Conservation (phyloP, 139 green algal genomes). For the Coelastrella sp. region DNA sequence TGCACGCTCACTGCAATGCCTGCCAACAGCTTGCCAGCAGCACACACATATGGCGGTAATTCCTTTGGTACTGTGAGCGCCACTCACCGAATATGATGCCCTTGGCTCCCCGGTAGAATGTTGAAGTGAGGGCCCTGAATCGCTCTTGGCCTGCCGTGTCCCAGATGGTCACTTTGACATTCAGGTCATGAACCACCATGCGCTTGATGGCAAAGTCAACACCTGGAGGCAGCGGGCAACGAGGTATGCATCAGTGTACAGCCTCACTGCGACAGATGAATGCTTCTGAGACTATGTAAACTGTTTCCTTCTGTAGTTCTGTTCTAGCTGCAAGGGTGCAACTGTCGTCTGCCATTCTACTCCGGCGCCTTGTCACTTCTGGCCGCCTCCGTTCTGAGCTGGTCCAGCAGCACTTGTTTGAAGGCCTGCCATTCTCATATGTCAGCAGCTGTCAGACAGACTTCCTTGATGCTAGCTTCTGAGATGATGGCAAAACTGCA, state of each 20-base stretch:
- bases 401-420: no score
- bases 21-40: neutral
- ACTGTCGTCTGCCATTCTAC: no score
- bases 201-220: constrained; percentile 95
- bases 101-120: constrained; percentile 92
- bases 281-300: no score
- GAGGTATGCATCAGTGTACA: neutral
- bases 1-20: neutral
- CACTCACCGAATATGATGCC: constrained; percentile 56
- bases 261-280: neutral
- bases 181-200: constrained; percentile 76
- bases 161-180: constrained; percentile 93
- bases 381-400: no score
- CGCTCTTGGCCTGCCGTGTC: constrained; percentile 84
- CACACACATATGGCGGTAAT: no score
- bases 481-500: no score
- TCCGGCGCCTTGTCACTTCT: no score
- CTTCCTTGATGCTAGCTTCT: no score
- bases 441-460: no score
- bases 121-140: constrained; percentile 95
- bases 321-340: no score
- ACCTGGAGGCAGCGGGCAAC: constrained; percentile 51
- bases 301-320: no score
- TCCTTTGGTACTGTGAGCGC: neutral
- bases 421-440: no score